phyloP scores from a whole-genome alignment of 306 rosid genomes.

The Potentilla sterilis region DNA sequence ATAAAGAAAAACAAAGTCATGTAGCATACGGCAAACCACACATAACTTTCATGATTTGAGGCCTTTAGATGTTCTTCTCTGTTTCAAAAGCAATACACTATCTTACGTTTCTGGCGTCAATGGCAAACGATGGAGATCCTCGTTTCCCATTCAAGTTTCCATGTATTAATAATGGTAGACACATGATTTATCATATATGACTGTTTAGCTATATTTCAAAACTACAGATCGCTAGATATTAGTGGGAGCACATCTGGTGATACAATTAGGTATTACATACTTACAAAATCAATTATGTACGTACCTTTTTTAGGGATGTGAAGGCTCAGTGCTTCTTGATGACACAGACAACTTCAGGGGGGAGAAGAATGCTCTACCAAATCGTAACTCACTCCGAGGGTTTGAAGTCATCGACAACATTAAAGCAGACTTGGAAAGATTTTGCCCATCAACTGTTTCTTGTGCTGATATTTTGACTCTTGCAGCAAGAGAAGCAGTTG shows the following conservation, averaged over 20 bases:
- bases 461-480: slow-evolving; percentile 64
- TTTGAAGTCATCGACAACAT: slow-evolving; percentile 58
- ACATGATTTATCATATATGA: neutral
- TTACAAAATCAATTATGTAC: neutral
- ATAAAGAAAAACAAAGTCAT: neutral
- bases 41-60: neutral
- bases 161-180: neutral
- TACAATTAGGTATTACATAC: neutral
- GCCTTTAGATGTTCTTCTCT: neutral
- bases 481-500: slow-evolving; percentile 62
- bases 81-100: neutral
- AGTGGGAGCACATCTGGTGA: neutral
- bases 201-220: neutral
- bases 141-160: neutral
- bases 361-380: slow-evolving; percentile 51
- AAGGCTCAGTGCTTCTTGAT: slow-evolving; percentile 67
- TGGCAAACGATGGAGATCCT: neutral
- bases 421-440: slow-evolving; percentile 48
- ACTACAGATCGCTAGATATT: neutral
- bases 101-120: neutral
- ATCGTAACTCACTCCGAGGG: slow-evolving; percentile 61
- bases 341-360: slow-evolving; percentile 49
- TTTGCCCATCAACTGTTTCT: slow-evolving; percentile 63
- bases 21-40: neutral
- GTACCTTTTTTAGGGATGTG: slow-evolving; percentile 52